These are phyloP conservation scores for Phaeosphaeriaceae sp. DNA, from an alignment of 2,329 filamentous ascomycete species.

Conservation along the genomic window DNA sequence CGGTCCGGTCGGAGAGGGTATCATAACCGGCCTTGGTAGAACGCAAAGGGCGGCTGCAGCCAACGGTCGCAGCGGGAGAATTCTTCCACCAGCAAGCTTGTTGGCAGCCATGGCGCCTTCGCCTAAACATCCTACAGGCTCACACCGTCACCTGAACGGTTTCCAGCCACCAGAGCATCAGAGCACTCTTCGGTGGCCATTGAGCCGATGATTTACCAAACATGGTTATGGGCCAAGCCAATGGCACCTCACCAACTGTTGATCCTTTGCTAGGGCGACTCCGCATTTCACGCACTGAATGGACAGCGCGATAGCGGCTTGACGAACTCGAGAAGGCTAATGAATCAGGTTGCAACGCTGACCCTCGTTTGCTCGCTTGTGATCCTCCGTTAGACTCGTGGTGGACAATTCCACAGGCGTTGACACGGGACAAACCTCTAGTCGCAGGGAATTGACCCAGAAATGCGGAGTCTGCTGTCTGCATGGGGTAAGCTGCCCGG, in stretches of 20 bases:
- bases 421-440: slow-evolving; percentile 13
- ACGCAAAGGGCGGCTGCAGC: neutral
- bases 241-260: slow-evolving; percentile 31
- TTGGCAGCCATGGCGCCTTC: neutral
- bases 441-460: slow-evolving; percentile 19
- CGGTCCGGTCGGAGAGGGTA: slow-evolving; percentile 11
- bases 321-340: slow-evolving; percentile 12
- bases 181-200: slow-evolving; percentile 23
- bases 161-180: slow-evolving; percentile 16
- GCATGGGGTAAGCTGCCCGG: slow-evolving; percentile 28
- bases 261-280: slow-evolving; percentile 17
- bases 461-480: slow-evolving; percentile 28
- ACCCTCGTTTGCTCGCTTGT: slow-evolving; percentile 8
- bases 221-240: slow-evolving; percentile 27
- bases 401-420: slow-evolving; percentile 15
- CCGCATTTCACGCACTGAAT: slow-evolving; percentile 27
- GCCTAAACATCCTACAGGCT: neutral
- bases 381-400: slow-evolving; percentile 17
- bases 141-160: neutral
- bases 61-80: neutral
- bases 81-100: slow-evolving; percentile 6
- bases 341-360: slow-evolving; percentile 19
- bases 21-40: slow-evolving; percentile 8
- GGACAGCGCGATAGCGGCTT: slow-evolving; percentile 17
- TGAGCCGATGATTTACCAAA: slow-evolving; percentile 25